Evolutionary conservation across 306 rosid species (phyloP), one percentile per base, ranked within the genome.

Genomic region (Cicer pinnatifidum): DNA sequence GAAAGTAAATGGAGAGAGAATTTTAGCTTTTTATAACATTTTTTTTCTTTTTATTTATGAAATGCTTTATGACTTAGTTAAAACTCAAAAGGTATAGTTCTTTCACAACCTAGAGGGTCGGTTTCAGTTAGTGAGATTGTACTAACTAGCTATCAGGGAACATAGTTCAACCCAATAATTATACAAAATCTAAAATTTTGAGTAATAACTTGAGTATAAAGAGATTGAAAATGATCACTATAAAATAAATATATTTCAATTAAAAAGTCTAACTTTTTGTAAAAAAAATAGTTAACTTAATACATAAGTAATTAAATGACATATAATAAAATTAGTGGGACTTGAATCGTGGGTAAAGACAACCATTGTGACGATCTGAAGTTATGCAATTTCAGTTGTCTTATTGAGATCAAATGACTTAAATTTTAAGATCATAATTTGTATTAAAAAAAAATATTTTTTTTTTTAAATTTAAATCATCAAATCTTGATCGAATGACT

Each of bases 171-270:
- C 47, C 75, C 53, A 4, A 60, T 51, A 78, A 54, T 33, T 51
- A 38, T 39, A 38, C 19, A 64, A 17, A 38, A 47, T 71, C 78
- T 50, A 41, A 64, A 57, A 59, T 79, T 66, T 50, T 11, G 23
- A 7, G 15, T 37, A 38, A 58, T 80, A 68, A 61, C 41, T 57
- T 48, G 38, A 59, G 57, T 58, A 54, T 65, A 73, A 66, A 41
- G 56, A 73, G 75, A 78, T 43, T 76, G 80, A 81, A 77, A 70
- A 79, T 79, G 79, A 81, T 83, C 46, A 43, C 63, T 75, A 70
- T 78, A 43, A 9, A 39, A 43, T 46, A 69, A 8, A 52, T 68
- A 37, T n/a, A 67, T 6, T 6, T 35, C 23, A 63, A 78, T 40
- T 56, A 47, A 61, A 16, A 73, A 54, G 84, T 84, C n/a, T 79